A percentile compares a stretch with the other conserved stretches of the same genome.
These are phyloP conservation scores for Cadophora malorum DNA, from an alignment of 2,329 filamentous ascomycete species.

Conservation along the genomic window DNA sequence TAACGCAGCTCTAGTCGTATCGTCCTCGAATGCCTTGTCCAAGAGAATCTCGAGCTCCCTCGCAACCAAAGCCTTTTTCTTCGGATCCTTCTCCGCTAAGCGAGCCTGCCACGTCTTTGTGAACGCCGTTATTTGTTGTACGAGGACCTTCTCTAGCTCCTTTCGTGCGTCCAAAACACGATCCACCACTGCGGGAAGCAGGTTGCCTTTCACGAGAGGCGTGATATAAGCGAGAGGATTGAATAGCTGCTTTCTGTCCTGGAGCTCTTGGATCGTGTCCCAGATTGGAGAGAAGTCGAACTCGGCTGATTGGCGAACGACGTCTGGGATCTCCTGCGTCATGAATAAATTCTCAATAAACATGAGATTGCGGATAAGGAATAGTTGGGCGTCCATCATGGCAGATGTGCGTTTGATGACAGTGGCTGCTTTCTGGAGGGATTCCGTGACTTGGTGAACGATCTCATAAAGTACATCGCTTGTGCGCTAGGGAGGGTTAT, in stretches of 20 bases:
- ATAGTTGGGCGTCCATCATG: slow-evolving; percentile 81
- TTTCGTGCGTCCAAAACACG: slow-evolving; percentile 64
- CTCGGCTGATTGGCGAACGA: slow-evolving; percentile 56
- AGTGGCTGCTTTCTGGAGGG: slow-evolving; percentile 77
- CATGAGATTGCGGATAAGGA: slow-evolving; percentile 93
- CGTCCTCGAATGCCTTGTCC: slow-evolving; percentile 57
- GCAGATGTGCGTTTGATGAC: slow-evolving; percentile 69
- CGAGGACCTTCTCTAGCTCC: slow-evolving; percentile 66
- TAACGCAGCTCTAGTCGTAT: slow-evolving; percentile 43
- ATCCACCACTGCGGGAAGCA: slow-evolving; percentile 49
- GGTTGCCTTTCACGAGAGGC: slow-evolving; percentile 51
- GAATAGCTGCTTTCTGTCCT: slow-evolving; percentile 56
- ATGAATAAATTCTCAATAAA: slow-evolving; percentile 96
- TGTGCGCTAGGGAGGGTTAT: slow-evolving; percentile 32
- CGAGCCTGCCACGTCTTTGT: slow-evolving; percentile 63
- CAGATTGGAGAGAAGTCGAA: slow-evolving; percentile 71
- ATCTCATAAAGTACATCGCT: slow-evolving; percentile 76
- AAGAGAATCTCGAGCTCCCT: slow-evolving; percentile 65
- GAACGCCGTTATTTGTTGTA: slow-evolving; percentile 68
- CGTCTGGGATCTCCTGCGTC: slow-evolving; percentile 87
- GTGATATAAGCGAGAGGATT: slow-evolving; percentile 52
- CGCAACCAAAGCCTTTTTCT: slow-evolving; percentile 53
- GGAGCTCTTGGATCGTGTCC: slow-evolving; percentile 62
- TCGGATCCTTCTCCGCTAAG: slow-evolving; percentile 52
- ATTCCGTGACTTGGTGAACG: slow-evolving; percentile 86